phyloP scores from a whole-genome alignment of 73 alveolate species.

The Symbiodinium pilosum region DNA sequence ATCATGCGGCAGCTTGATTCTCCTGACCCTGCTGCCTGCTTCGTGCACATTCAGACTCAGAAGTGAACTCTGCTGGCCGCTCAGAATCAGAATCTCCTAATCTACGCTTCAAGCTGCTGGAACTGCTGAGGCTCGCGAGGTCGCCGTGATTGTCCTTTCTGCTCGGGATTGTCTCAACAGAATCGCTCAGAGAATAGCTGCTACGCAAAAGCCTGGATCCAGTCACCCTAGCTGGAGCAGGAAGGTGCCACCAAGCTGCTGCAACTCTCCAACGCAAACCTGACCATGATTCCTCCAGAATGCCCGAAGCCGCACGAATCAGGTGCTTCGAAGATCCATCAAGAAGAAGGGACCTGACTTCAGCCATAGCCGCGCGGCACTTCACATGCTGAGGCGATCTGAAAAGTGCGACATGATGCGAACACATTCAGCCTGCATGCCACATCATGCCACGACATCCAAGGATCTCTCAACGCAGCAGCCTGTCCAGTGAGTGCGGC shows the following conservation, averaged over 20 bases:
- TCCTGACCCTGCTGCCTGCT: neutral
- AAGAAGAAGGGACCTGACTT: neutral
- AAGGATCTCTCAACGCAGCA: neutral
- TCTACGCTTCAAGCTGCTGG: neutral
- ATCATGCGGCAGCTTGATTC: neutral
- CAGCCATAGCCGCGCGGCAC: neutral
- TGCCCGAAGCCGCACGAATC: neutral
- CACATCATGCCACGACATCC: neutral
- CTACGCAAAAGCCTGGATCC: too few species aligned
- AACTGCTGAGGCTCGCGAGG: neutral
- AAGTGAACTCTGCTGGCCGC: too few species aligned
- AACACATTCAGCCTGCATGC: too few species aligned
- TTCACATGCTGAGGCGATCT: too few species aligned
- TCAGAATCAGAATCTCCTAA: too few species aligned
- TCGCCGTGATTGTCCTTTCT: neutral
- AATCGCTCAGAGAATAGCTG: neutral
- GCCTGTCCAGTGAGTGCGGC: too few species aligned
- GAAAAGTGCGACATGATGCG: too few species aligned
- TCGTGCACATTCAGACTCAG: too few species aligned
- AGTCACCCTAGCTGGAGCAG: neutral
- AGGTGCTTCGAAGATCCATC: neutral
- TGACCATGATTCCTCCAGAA: conserved; percentile 14
- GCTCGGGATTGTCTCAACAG: too few species aligned
- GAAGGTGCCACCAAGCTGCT: neutral
- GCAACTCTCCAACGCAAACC: neutral